Percentiles rank a stretch among this genome's conserved stretches.
phyloP scores from a whole-genome alignment of 2,329 filamentous ascomycete genomes.

The Ophiocordyceps unilateralis region DNA sequence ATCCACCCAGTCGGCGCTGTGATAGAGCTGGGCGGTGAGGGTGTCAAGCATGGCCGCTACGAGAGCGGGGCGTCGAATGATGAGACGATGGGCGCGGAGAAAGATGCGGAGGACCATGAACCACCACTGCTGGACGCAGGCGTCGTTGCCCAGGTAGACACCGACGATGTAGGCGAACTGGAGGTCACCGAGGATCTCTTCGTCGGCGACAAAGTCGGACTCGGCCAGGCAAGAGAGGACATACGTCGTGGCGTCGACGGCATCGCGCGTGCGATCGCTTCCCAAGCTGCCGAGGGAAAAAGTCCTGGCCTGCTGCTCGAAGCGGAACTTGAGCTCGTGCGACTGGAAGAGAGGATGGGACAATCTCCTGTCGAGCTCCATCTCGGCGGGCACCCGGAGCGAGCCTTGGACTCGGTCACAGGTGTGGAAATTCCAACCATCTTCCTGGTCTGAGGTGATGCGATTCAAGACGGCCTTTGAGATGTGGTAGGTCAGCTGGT shows the following conservation, averaged over 20 bases:
- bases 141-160: slow-evolving; percentile 37
- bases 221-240: slow-evolving; percentile 22
- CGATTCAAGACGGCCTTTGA: slow-evolving; percentile 24
- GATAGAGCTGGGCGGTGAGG: slow-evolving; percentile 36
- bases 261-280: slow-evolving; percentile 23
- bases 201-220: slow-evolving; percentile 10
- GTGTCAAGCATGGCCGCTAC: slow-evolving; percentile 28
- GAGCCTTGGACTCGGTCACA: slow-evolving; percentile 32
- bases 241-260: slow-evolving; percentile 30
- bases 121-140: slow-evolving; percentile 46
- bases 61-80: slow-evolving; percentile 24
- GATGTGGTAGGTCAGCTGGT: slow-evolving; percentile 31
- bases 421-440: slow-evolving; percentile 35
- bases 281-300: slow-evolving; percentile 22
- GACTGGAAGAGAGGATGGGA: slow-evolving; percentile 14
- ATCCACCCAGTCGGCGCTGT: slow-evolving; percentile 30
- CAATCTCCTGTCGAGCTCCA: slow-evolving; percentile 22
- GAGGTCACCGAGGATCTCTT: slow-evolving; percentile 38
- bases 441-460: slow-evolving; percentile 23
- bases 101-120: slow-evolving; percentile 33
- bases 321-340: slow-evolving; percentile 29
- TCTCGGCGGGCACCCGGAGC: slow-evolving; percentile 17
- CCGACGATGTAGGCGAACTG: slow-evolving; percentile 43
- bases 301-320: slow-evolving; percentile 23
- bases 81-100: slow-evolving; percentile 31